These are phyloP conservation scores for Monilinia fructicola DNA, from an alignment of 2,329 filamentous ascomycete genomes.

Conservation along the genomic window DNA sequence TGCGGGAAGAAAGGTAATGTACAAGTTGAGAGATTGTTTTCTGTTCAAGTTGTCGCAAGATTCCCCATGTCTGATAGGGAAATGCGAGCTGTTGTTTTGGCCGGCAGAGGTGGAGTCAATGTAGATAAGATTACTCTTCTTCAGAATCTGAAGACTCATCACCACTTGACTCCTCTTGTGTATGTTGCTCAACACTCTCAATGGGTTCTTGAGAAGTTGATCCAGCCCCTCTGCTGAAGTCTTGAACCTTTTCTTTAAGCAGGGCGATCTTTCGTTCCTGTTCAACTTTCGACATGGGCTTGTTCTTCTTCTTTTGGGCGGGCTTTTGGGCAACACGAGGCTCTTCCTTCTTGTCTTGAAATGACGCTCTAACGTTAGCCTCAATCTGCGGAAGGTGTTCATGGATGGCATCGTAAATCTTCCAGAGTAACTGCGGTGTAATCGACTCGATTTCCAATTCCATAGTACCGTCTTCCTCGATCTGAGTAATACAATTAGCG, in stretches of 20 bases:
- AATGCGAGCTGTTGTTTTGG: neutral
- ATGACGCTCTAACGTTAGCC: slow-evolving; percentile 27
- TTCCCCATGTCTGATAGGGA: neutral
- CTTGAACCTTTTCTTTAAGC: slow-evolving; percentile 59
- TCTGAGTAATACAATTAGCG: slow-evolving; percentile 41
- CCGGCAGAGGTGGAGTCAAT: neutral
- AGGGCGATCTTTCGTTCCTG: slow-evolving; percentile 67
- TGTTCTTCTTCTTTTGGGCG: slow-evolving; percentile 58
- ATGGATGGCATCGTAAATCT: slow-evolving; percentile 54
- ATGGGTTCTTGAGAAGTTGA: slow-evolving; percentile 45
- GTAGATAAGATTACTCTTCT: slow-evolving; percentile 40
- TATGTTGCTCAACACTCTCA: slow-evolving; percentile 40
- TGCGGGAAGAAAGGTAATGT: slow-evolving; percentile 28
- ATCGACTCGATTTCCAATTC: slow-evolving; percentile 61
- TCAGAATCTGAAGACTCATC: slow-evolving; percentile 57
- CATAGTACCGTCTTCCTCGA: slow-evolving; percentile 54
- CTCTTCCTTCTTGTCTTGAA: slow-evolving; percentile 36
- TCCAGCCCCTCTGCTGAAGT: slow-evolving; percentile 38
- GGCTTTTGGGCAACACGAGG: slow-evolving; percentile 40
- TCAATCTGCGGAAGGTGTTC: slow-evolving; percentile 51
- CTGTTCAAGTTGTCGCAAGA: neutral
- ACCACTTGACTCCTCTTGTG: slow-evolving; percentile 49
- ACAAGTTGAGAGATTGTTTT: slow-evolving; percentile 23
- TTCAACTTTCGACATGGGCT: slow-evolving; percentile 72
- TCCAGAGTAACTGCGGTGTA: slow-evolving; percentile 52